Evolutionary conservation across 176 grass and related monocot genomes (phyloP).

Genomic region (Sorghum bicolor): DNA sequence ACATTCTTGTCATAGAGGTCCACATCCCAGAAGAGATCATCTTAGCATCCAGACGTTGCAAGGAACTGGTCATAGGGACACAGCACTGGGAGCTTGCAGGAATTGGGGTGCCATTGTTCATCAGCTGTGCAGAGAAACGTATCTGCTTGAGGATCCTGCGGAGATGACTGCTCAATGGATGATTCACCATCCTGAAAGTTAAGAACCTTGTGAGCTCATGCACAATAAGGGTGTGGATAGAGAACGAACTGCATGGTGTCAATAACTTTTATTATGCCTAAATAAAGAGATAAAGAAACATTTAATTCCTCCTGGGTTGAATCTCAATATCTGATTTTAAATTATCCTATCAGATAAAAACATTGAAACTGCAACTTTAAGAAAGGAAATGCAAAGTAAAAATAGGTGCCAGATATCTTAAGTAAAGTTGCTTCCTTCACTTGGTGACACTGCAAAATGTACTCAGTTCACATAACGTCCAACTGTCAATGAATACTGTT

Average conservation of each 20-base stretch:
- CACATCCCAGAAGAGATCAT: background rate
- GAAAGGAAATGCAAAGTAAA: background rate
- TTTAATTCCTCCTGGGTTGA: background rate
- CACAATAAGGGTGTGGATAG: background rate
- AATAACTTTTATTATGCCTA: background rate
- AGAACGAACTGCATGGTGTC: background rate
- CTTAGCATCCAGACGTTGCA: constrained; percentile 51
- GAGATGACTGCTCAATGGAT: constrained; percentile 30
- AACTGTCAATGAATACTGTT: background rate
- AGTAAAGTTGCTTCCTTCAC: background rate
- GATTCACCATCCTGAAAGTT: constrained; percentile 50
- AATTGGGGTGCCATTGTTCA: constrained; percentile 41
- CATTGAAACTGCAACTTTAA: background rate
- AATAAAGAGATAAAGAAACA: background rate
- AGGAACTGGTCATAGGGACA: constrained; percentile 82
- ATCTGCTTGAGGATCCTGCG: constrained; percentile 23
- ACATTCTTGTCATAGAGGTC: background rate
- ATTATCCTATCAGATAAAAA: background rate
- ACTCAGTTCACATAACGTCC: background rate
- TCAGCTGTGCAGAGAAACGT: constrained; percentile 18
- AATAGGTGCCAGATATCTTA: background rate
- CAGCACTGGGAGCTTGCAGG: constrained; percentile 66
- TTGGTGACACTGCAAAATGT: background rate
- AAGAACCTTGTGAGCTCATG: constrained; percentile 20
- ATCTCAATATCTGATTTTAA: background rate